Evolutionary conservation across 176 grass and related monocot species (phyloP), one percentile per base, ranked within the genome.

Genomic region (Phoenix roebelenii): DNA sequence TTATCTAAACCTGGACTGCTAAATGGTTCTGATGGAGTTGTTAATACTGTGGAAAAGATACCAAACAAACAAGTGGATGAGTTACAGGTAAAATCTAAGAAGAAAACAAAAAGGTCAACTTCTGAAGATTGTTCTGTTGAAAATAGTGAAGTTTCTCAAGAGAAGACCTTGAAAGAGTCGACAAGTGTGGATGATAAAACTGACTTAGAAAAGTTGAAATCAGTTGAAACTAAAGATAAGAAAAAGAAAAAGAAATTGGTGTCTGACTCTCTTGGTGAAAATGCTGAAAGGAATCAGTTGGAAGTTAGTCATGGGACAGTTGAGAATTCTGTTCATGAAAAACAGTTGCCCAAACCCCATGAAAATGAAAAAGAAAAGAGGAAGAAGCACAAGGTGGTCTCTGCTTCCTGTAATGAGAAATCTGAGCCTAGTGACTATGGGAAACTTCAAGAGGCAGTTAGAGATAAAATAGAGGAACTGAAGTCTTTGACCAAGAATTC

Each of bases 281-380:
- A 25, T 29, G 25, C 15, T 26, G 23, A 54, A 30, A 26, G 15
- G 25, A 67, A 10, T 18, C 51, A 69, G 25, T 28, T 53, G 51
- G 64, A 29, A 20, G 24, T 28, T 24, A 32, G 9, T 32, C 23
- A 3, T 15, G 25, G 14, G 24, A 17, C 1, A 54, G 7, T 0
- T 18, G 24, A 28, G 9, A 67, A 23, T 18, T 7, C 1, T 67
- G 64, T 54, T 63, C 26, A 32, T 10, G 59, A 22, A 60, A 60
- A 51, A 50, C 26, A 64, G 57, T 56, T 55, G 54, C 14, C 28
- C 28, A 58, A 50, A 55, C 7, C 6, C 52, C 62, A 54, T 25
- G 74, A 64, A 51, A 69, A 70, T 35, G 56, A 53, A 1, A 85
- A 79, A 73, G 80, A 80, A 3, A 84, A 84, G 62, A 85, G 79